Base-by-base conservation (phyloP, 2,329 filamentous ascomycete species). In the Neofusicoccum laricinum region DNA sequence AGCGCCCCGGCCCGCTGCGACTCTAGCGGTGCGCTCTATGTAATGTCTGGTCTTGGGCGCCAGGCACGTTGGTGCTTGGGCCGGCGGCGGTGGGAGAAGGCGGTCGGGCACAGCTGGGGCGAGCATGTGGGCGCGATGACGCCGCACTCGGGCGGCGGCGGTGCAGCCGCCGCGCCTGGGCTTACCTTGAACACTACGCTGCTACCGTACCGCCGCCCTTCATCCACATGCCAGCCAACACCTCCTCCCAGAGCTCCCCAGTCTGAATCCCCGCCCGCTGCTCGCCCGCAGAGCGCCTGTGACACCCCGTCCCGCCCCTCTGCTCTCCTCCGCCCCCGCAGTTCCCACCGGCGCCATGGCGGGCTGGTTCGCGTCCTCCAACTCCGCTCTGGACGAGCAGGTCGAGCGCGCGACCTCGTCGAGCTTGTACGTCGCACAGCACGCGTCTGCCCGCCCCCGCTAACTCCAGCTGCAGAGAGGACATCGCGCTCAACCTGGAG, bases 401-500 rank as follows among this genome's bases (percentile, higher is more conserved):
- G 90, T 99, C 73, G 94, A 97, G 77, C 92, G 90, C 78, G 95
- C 95, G 61, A 99, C 95, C 15, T 89, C 91, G 69, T 97, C 92
- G 75, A 98, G 93, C 79, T 84, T 99, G 90, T 97, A 86, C 68
- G 89, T 77, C 63, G 63, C 32, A 32, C 32, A n/a, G n/a, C 50
- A 30, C 45, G n/a, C 38, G 10, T 30, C 38, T 10, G 21, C n/a
- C 4, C 36, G 25, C 63, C 67, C 59, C 68, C 66, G 43, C 40
- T 50, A 21, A 55, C 49, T 21, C 12, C 19, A 51, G 8, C 15
- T 5, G 8, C 71, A 96, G 92, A 70, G 93, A 99, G 80, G 94
- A 99, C 75, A 98, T 99, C 76, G 90, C 95, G 45, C 87, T 97
- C 70, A 98, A 98, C 77, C 88, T 99, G 73, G 95, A 99, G 79